phyloP scores from a whole-genome alignment of 257 asterid species.

The Fraxinus cuspidata region DNA sequence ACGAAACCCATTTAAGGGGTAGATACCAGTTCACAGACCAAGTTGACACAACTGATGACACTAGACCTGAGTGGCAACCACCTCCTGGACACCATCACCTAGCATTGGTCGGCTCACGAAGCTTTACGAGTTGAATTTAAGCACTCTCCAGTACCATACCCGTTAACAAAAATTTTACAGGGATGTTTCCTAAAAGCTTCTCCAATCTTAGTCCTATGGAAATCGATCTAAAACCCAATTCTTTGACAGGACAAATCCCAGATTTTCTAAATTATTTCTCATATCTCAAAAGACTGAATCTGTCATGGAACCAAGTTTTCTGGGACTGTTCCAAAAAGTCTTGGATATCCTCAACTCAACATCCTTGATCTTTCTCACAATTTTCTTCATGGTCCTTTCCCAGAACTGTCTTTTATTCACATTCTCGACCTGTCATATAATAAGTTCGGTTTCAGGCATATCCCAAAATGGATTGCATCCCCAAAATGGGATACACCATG shows the following conservation, averaged over 20 bases:
- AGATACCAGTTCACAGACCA: conserved; percentile 20
- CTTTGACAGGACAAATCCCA: conserved; percentile 36
- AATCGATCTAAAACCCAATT: conserved; percentile 35
- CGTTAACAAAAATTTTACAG: conserved; percentile 26
- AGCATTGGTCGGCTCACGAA: conserved; percentile 7
- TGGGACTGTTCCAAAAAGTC: conserved; percentile 38
- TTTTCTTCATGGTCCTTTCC: conserved; percentile 40
- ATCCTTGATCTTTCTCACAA: conserved; percentile 46
- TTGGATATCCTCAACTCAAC: conserved; percentile 34
- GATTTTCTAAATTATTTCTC: conserved; percentile 35
- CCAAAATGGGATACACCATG: neutral
- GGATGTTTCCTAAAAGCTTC: conserved; percentile 35
- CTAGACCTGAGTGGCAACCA: conserved; percentile 17
- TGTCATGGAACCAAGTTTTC: conserved; percentile 40
- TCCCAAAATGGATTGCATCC: conserved; percentile 41
- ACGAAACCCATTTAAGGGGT: conserved; percentile 26
- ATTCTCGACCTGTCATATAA: conserved; percentile 42
- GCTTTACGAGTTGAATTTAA: conserved; percentile 8
- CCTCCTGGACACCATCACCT: conserved; percentile 20
- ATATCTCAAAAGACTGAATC: conserved; percentile 34
- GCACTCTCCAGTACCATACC: conserved; percentile 18
- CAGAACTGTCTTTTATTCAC: conserved; percentile 32
- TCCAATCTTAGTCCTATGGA: conserved; percentile 6
- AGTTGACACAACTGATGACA: conserved; percentile 11
- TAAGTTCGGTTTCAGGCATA: conserved; percentile 36